phyloP scores from a whole-genome alignment of 2,329 filamentous ascomycete species.

The Arthrobotrys sphaeroides region DNA sequence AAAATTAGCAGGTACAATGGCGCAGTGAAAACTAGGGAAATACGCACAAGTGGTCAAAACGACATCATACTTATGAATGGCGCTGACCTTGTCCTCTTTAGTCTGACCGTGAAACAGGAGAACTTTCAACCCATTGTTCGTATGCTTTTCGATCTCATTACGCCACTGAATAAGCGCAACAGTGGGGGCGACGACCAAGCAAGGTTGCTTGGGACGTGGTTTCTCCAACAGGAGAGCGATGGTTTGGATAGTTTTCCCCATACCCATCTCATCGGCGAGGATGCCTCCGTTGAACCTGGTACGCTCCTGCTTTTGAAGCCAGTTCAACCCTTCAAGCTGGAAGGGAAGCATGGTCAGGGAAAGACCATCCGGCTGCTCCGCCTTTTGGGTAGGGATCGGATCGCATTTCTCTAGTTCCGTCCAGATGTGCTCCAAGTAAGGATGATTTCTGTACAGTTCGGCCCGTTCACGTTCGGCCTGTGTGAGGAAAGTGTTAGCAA shows the following conservation, averaged over 20 bases:
- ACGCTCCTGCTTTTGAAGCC: conserved; percentile 92
- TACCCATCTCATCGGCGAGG: conserved; percentile 96
- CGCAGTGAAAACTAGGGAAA: background rate
- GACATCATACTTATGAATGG: conserved; percentile 84
- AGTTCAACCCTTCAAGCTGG: conserved; percentile 89
- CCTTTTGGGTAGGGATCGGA: conserved; percentile 71
- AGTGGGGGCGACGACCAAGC: conserved; percentile 87
- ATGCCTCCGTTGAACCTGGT: conserved; percentile 86
- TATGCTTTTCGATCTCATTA: conserved; percentile 80
- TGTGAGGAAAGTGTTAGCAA: conserved; percentile 23
- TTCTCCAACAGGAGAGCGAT: conserved; percentile 99
- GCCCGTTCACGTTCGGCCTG: conserved; percentile 68
- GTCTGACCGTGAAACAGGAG: conserved; percentile 88
- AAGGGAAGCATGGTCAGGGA: conserved; percentile 88
- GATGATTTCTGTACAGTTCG: conserved; percentile 79
- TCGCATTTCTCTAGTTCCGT: conserved; percentile 74
- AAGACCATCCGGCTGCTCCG: conserved; percentile 78
- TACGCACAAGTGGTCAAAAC: conserved; percentile 96
- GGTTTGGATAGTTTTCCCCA: conserved; percentile 98
- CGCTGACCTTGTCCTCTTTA: conserved; percentile 77
- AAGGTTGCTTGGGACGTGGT: conserved; percentile 70
- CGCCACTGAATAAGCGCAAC: conserved; percentile 97
- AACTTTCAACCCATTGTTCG: conserved; percentile 87
- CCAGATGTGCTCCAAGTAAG: conserved; percentile 87
- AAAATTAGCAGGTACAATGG: background rate